Evolutionary conservation across 768 basidiomycete species (phyloP).

Genomic region (Pleurotus platypus): DNA sequence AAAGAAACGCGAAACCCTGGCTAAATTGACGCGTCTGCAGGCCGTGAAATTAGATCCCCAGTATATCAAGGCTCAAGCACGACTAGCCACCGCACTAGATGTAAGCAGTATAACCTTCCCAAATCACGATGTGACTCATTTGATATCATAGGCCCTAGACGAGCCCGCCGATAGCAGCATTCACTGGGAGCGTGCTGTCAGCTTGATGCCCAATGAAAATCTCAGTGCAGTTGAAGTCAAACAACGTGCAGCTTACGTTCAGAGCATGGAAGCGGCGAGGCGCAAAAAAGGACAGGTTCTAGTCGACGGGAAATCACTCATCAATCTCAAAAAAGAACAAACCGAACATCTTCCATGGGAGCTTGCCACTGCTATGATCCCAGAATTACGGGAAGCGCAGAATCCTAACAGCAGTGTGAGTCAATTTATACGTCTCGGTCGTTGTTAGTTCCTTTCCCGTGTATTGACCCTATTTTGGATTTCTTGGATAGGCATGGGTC

Average conservation of each 20-base stretch:
- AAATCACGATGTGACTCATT: neutral
- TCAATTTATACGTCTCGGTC: too few relatives aligned
- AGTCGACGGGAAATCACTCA: neutral
- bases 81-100: slow-evolving; percentile 30
- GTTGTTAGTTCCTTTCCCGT: neutral
- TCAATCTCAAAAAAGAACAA: neutral
- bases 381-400: neutral
- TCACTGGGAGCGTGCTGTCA: slow-evolving; percentile 28
- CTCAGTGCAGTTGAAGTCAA: slow-evolving; percentile 26
- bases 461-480: neutral
- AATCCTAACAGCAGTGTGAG: slow-evolving; percentile 3
- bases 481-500: slow-evolving; percentile 24
- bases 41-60: slow-evolving; percentile 34
- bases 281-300: neutral
- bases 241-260: slow-evolving; percentile 31
- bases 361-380: neutral
- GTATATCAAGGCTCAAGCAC: slow-evolving; percentile 39
- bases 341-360: slow-evolving; percentile 12
- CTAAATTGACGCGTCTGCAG: slow-evolving; percentile 14
- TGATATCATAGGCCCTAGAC: slow-evolving; percentile 18
- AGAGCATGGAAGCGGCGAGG: slow-evolving; percentile 22
- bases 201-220: slow-evolving; percentile 22
- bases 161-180: slow-evolving; percentile 15
- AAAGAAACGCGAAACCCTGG: neutral
- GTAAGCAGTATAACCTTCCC: slow-evolving; percentile 15